Evolutionary conservation across 495 filamentous ascomycete species (phyloP), one percentile per base, ranked within the genome.

Genomic region (Aspergillus asperescens): DNA sequence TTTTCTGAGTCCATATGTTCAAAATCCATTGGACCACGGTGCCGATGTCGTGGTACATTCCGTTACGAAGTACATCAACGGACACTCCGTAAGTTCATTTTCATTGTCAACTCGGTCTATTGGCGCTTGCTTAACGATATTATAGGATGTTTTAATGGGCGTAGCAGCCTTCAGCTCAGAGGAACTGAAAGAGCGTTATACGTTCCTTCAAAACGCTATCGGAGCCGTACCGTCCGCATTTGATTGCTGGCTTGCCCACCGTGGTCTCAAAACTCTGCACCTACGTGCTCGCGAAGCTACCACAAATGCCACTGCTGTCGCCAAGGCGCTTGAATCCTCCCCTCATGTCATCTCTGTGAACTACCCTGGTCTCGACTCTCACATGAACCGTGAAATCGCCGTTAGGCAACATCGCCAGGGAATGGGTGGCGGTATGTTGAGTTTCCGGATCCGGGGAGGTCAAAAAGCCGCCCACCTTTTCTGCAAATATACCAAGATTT

Each of bases 41-140:
- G 93, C 93, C 29, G 94, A 99, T 64, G 90, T 99, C 40, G 93
- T 97, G 37, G 84, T 97, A n/a, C 93, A 99, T 76, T 91, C 86
- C 32, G 93, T 99, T n/a, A 99, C 93, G 7, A 99, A 99, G 70
- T 99, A 97, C 72, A 97, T 99, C 69, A 99, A 99, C 65, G 93
- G 93, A 6, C 93, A 99, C 72, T 85, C 81, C 9, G 80, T 81
- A 67, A 42, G 74, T 60, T 40, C 38, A 10, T 8, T n/a, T 18
- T 23, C 20, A 50, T 20, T 12, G 19, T 23, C 43, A 40, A 8
- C 15, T 34, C 18, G 5, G 20, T 23, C 22, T 16, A 31, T 28
- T 24, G 7, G 9, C 44, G 16, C 48, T 13, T 40, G 32, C 31
- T 62, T 72, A 49, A 71, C 43, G n/a, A 2, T 28, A 9, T 27